Evolutionary conservation across 2,329 filamentous ascomycete species (phyloP).

Genomic region (Ceratocystis diversiconidia): DNA sequence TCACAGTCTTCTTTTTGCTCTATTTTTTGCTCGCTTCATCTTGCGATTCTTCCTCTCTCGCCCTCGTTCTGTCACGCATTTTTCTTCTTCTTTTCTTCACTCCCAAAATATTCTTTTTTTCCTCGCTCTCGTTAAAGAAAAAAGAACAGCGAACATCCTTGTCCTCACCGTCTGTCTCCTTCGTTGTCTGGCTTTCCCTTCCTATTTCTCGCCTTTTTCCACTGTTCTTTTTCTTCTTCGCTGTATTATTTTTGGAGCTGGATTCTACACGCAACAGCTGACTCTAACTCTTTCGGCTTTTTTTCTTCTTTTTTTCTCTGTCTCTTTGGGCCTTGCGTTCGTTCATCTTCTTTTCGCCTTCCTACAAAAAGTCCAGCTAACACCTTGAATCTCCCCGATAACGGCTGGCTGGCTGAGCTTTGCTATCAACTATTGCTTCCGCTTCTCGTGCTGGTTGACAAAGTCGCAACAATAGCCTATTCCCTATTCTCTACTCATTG

Average conservation of each 20-base stretch:
- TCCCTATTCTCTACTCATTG: not conserved
- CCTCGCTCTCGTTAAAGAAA: not conserved
- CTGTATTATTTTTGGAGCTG: slow-evolving; percentile 3
- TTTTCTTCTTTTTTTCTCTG: not conserved
- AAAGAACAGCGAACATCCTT: not conserved
- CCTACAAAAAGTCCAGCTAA: not conserved
- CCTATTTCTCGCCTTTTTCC: not conserved
- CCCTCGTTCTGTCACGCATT: not conserved
- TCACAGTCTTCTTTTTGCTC: not conserved
- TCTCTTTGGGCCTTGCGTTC: not conserved
- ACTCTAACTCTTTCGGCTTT: not conserved
- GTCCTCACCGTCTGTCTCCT: not conserved
- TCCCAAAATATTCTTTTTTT: not conserved
- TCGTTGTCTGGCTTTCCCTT: slow-evolving; percentile 5
- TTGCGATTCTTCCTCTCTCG: not conserved
- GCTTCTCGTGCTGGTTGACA: not conserved
- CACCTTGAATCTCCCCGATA: not conserved
- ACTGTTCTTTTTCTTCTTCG: not conserved
- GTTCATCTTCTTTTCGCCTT: not conserved
- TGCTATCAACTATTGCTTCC: no score
- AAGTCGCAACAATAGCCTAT: not conserved
- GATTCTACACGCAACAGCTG: not conserved
- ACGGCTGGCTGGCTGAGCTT: no score
- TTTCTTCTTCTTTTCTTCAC: not conserved
- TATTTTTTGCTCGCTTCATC: not conserved